Evolutionary conservation across 352 stramenopile genomes (phyloP).

Genomic region (Phytopythium montanum): DNA sequence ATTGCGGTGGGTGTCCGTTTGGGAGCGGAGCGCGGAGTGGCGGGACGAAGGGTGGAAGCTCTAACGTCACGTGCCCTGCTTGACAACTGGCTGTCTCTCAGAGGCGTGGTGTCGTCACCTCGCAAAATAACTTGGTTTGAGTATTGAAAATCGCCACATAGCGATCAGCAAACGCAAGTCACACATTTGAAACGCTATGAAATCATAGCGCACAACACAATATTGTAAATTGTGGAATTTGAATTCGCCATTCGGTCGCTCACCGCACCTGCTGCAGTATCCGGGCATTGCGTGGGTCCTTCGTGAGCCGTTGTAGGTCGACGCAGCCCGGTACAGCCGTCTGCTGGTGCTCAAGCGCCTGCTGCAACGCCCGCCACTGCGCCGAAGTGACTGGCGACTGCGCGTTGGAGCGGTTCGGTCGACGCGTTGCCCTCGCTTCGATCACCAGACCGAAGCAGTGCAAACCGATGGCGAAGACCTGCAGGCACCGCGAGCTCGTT

Average conservation of each 20-base stretch:
- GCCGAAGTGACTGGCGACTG: not conserved
- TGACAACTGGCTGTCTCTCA: no score
- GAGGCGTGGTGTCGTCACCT: no score
- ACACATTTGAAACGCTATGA: no score
- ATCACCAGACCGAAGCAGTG: constrained; percentile 34
- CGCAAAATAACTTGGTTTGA: no score
- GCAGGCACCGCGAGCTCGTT: not conserved
- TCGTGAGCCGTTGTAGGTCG: not conserved
- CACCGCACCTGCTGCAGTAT: constrained; percentile 1
- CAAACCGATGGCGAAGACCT: constrained; percentile 46
- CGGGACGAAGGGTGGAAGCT: no score
- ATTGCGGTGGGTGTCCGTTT: no score
- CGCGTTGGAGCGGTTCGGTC: constrained; percentile 13
- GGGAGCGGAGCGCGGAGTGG: no score
- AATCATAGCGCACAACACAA: no score
- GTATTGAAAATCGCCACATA: no score
- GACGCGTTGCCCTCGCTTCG: not conserved
- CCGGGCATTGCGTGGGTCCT: not conserved
- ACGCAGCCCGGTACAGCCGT: not conserved
- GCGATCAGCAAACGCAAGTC: no score
- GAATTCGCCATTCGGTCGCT: not conserved
- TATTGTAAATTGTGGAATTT: no score
- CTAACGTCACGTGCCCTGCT: no score
- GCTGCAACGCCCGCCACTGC: not conserved
- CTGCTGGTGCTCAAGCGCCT: not conserved